Base-by-base conservation (phyloP, 139 green algal species). In the Raphidocelis subcapitata region DNA sequence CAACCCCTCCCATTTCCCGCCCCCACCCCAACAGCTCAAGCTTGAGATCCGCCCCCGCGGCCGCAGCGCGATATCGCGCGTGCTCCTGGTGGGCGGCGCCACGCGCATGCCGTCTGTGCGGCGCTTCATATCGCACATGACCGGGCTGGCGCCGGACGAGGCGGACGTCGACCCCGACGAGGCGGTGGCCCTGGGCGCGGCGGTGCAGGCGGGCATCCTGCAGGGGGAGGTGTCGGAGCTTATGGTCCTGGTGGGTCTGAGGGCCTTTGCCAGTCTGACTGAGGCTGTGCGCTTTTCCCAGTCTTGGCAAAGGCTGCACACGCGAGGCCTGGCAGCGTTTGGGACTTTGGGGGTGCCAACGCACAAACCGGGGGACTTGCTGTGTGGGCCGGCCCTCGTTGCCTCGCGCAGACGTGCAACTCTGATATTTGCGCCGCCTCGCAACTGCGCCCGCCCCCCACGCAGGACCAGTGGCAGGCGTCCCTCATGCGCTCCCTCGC, bases 61-160 rank as follows among this genome's bases (percentile, higher is more conserved):
- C 46, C 88, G 89, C n/a, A 49, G 62, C 12, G 84, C 91, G 3
- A 82, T 95, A 8, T 69, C 59, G 32, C 67, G 87, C 57, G 85
- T 97, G 67, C 80, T 97, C 75, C 78, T 97, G 75, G 92, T 97
- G 52, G 93, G 93, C 12, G 93, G 91, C 23, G 81, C 90, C 61
- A 97, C 93, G 0, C 87, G 92, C 63, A 95, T 97, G 90, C 90
- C 91, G 2, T 77, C 85, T 1, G 76, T 97, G 21, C 55, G 54
- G 12, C 72, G 65, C 54, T 95, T 97, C 74, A 82, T 97, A 24
- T 29, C 37, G 32, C 94, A 96, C 87, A 94, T 96, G 87, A 97
- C 92, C 1, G 89, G 93, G 15, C 55, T 96, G 32, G 49, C 85
- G 33, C 81, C 87, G 1, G 67, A 75, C 23, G 63, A 54, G 18